phyloP scores from a whole-genome alignment of 139 green algal genomes.

The Tetradesmus obliquus region DNA sequence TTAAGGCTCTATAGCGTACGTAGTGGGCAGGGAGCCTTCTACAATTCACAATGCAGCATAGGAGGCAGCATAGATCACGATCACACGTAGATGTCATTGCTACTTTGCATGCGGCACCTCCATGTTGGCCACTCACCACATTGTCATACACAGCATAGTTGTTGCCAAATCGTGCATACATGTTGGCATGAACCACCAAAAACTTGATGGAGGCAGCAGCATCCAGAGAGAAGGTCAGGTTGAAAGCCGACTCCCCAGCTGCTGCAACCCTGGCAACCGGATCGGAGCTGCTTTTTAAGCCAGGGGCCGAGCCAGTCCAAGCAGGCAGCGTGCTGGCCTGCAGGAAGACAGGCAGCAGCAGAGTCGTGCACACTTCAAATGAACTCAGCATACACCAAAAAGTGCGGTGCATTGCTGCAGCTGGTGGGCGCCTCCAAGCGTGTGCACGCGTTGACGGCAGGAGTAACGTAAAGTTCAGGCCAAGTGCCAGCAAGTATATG shows the following conservation, averaged over 20 bases:
- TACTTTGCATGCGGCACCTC: too few relatives aligned
- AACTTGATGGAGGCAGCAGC: conserved; percentile 23
- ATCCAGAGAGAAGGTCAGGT: conserved; percentile 22
- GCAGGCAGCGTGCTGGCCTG: conserved; percentile 32
- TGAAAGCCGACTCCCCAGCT: conserved; percentile 8
- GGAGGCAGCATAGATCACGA: too few relatives aligned
- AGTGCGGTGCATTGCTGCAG: too few relatives aligned
- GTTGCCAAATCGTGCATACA: conserved; percentile 34
- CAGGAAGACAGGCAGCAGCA: background rate
- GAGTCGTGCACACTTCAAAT: background rate
- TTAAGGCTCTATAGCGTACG: too few relatives aligned
- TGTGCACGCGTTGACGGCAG: too few relatives aligned
- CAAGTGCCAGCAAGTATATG: too few relatives aligned
- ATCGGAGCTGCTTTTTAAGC: background rate
- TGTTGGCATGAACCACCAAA: conserved; percentile 10
- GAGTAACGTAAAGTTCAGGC: too few relatives aligned
- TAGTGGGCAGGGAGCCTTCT: too few relatives aligned
- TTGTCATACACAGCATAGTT: conserved; percentile 37
- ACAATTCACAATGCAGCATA: too few relatives aligned
- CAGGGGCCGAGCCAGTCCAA: background rate
- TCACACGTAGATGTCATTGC: too few relatives aligned
- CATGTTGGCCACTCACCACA: background rate
- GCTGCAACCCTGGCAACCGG: background rate
- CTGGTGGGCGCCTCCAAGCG: background rate
- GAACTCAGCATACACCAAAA: background rate